Evolutionary conservation across 441 rosid species (phyloP).

Genomic region (Raphanus hybrid): DNA sequence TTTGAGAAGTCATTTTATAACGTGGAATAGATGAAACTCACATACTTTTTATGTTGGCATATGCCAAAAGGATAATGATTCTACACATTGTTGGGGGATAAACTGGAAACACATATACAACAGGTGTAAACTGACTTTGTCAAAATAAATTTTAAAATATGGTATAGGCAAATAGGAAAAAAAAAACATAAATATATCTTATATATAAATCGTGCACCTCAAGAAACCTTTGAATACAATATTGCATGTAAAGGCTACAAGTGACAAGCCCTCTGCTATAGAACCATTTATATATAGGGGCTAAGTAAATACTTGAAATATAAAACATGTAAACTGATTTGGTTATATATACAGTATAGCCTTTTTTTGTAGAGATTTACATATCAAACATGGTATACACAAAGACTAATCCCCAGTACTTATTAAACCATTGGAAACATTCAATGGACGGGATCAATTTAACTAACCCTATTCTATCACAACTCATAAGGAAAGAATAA

Average conservation of each 20-base stretch:
- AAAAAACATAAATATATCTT: neutral
- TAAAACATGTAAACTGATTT: slow-evolving; percentile 3
- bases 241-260: neutral
- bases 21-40: too few species aligned
- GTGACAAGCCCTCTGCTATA: neutral
- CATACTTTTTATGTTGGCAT: too few species aligned
- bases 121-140: neutral
- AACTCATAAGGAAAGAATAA: neutral
- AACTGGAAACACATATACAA: neutral
- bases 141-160: neutral
- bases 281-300: neutral
- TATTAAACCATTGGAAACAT: slow-evolving; percentile 13
- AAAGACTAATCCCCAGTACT: slow-evolving; percentile 12
- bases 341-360: neutral
- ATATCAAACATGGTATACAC: slow-evolving; percentile 11
- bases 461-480: neutral
- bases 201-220: neutral
- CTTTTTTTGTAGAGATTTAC: neutral
- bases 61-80: too few species aligned
- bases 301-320: neutral
- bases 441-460: slow-evolving; percentile 34
- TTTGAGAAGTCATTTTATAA: too few species aligned
- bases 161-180: neutral
- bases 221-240: neutral
- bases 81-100: too few species aligned